Evolutionary conservation across 441 rosid genomes (phyloP).

Genomic region (Corymbia calophylla): DNA sequence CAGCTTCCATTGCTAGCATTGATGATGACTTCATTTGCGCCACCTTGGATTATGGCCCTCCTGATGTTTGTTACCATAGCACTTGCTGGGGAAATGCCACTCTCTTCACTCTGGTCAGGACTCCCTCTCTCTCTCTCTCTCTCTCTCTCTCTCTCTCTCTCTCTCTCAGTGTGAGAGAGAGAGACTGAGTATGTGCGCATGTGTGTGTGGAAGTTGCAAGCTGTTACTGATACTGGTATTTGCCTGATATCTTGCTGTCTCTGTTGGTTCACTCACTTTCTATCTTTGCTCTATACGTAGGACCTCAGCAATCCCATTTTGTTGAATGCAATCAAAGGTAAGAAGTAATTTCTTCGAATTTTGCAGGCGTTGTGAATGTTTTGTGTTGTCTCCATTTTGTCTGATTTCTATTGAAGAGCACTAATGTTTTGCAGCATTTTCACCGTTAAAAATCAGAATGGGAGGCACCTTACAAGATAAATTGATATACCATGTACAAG

Average conservation of each 20-base stretch:
- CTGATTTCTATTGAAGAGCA: background rate
- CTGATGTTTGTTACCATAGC: slow-evolving; percentile 2
- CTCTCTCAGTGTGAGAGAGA: background rate
- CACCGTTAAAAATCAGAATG: slow-evolving; percentile 9
- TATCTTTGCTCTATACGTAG: slow-evolving; percentile 24
- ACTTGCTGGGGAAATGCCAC: slow-evolving; percentile 8
- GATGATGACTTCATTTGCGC: slow-evolving; percentile 44
- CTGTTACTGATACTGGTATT: background rate
- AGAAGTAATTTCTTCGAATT: background rate
- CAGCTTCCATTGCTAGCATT: slow-evolving; percentile 19
- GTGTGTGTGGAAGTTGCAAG: background rate
- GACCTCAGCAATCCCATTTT: slow-evolving; percentile 56
- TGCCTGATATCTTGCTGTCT: background rate
- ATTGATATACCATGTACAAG: background rate
- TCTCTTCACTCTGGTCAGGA: slow-evolving; percentile 2
- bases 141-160: background rate
- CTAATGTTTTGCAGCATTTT: background rate
- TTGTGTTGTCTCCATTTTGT: background rate
- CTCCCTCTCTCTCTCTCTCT: background rate
- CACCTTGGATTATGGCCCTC: slow-evolving; percentile 21
- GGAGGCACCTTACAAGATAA: slow-evolving; percentile 14
- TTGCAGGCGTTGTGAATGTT: background rate
- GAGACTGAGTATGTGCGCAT: background rate
- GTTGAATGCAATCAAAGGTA: slow-evolving; percentile 76
- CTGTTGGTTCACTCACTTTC: background rate